Base-by-base conservation (phyloP, 2,329 filamentous ascomycete species). In the Ophiostoma himal-ulmi region DNA sequence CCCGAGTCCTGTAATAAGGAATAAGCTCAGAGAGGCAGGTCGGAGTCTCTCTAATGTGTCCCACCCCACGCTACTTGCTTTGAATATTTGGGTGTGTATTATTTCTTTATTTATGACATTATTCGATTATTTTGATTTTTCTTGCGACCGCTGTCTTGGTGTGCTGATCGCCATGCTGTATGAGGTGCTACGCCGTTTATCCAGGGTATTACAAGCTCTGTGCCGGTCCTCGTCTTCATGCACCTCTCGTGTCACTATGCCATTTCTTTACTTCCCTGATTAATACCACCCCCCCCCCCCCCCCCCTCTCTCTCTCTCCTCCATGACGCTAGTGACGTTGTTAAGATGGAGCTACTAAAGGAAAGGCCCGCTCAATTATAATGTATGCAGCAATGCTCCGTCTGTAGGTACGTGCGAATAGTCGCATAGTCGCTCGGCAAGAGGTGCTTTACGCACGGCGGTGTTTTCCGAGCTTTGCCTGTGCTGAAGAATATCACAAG, bases 1-100 rank as follows among this genome's bases (percentile, higher is more conserved):
- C 68, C 65, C 69, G 62, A 71, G 60, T 44, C 26, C 26, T 26
- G 34, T 14, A 67, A 69, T 44, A 62, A 62, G 57, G 17, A 62
- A 69, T n/a, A 44, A 48, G 37, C 20, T 14, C 60, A 39, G 60
- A 52, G 41, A 57, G 44, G 37, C 26, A 54, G 34, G 62, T 52
- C n/a, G 57, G 30, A 64, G 60, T 64, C 30, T 39, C 17, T 20
- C 36, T 22, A 62, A 34, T 22, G 48, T 57, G 54, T 44, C 17
- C 62, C 34, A 60, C 52, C 20, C 65, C 65, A 62, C 69, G 52
- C 54, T 54, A 39, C 52, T 54, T 39, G 30, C 30, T 37, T 37
- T 20, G 37, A 20, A 6, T 37, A 60, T 36, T 68, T 20, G 13
- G 5, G 1, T 48, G 39, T 39, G 3, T 22, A 11, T 39, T 30